Base-by-base conservation (phyloP, 305 asterid species). In the Fraxinus xanthoxyloides region DNA sequence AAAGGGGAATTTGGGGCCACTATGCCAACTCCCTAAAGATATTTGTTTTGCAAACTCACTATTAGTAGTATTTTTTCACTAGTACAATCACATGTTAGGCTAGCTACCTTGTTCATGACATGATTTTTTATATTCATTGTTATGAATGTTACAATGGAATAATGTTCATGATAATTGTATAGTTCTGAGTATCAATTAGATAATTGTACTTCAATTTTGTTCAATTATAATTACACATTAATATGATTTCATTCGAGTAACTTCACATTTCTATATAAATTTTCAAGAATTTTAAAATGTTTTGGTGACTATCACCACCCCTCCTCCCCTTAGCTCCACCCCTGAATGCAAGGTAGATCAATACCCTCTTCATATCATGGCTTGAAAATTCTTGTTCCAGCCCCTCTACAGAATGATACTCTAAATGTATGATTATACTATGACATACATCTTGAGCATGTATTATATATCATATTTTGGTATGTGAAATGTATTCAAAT, bases 81-180 rank as follows among this genome's bases (percentile, higher is more conserved):
- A 67, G 38, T 67, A 28, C 74, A 67, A 67, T 28, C 74, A 67
- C 38, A 67, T 67, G 36, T 67, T 67, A 67, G 74, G 74, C 38
- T 28, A 67, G 74, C 36, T 67, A 67, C 28, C 36, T 67, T 67
- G 38, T 4, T 19, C 10, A 10, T 28, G 74, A 12, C 35, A 28
- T 3, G 74, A 26, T 0, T 28, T 28, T 67, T 67, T 28, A 65
- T 13, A 28, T 12, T 67, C 72, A 61, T 23, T 61, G 13, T 51
- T 51, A 15, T 1, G 65, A 54, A 19, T 8, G 24, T 15, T 48
- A 15, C 21, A 17, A 48, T 48, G 21, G 3, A 3, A 54, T 6
- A 5, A n/a, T 1, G 7, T 54, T 54, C 65, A 19, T 6, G 10
- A 6, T 54, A 35, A 35, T 4, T 4, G 0, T 34, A 34, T 34